phyloP scores from a whole-genome alignment of 1,139 yeast species.

The Ogataea hybrid region DNA sequence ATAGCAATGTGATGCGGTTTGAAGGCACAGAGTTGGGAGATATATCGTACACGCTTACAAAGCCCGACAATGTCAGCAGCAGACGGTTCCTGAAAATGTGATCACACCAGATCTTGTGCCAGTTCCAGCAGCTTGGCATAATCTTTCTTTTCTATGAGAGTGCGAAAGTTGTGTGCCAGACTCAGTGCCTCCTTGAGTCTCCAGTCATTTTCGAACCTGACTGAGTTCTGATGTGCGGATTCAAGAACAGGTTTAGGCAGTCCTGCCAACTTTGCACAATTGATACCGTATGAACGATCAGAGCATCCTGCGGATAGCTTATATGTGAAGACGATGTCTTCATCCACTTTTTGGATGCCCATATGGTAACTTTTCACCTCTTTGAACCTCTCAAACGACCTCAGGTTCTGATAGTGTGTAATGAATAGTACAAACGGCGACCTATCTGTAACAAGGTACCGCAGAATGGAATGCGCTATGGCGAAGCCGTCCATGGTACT shows the following conservation, averaged over 20 bases:
- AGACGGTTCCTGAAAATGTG: slow-evolving; percentile 29
- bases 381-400: slow-evolving; percentile 44
- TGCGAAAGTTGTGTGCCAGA: slow-evolving; percentile 7
- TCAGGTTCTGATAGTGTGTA: slow-evolving; percentile 82
- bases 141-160: slow-evolving; percentile 3
- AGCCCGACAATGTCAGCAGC: slow-evolving; percentile 19
- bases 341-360: slow-evolving; percentile 53
- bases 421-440: slow-evolving; percentile 70
- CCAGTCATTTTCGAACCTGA: slow-evolving; percentile 35
- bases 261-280: slow-evolving; percentile 73
- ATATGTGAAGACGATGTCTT: slow-evolving; percentile 54
- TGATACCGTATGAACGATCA: slow-evolving; percentile 69
- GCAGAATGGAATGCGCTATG: slow-evolving; percentile 75
- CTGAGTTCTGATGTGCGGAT: slow-evolving; percentile 49
- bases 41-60: slow-evolving; percentile 53
- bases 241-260: slow-evolving; percentile 50
- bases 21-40: slow-evolving; percentile 59
- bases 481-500: slow-evolving; percentile 89
- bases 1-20: slow-evolving; percentile 43
- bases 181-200: slow-evolving; percentile 12
- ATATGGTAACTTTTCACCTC: slow-evolving; percentile 65
- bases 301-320: slow-evolving; percentile 59
- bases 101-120: slow-evolving; percentile 15
- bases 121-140: slow-evolving; percentile 17
- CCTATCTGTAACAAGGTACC: slow-evolving; percentile 48